Conservation (phyloP, 2,329 filamentous ascomycete species). For the Talaromyces rugulosus region DNA sequence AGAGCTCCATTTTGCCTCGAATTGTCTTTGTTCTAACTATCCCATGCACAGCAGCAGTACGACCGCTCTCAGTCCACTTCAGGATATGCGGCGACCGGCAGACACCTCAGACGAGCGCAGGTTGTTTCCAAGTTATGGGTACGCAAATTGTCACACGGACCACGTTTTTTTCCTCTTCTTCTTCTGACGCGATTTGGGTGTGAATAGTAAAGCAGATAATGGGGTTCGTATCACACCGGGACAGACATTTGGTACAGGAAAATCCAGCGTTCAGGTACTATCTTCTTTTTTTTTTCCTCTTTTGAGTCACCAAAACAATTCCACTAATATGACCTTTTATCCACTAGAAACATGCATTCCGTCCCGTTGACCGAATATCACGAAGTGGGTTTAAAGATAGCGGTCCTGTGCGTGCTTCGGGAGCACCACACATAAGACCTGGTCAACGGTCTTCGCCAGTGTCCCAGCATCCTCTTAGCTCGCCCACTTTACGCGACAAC, state of each 20-base stretch:
- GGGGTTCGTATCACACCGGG: conserved; percentile 27
- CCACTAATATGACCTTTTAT: background rate
- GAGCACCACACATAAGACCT: conserved; percentile 13
- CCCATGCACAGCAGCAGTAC: conserved; percentile 13
- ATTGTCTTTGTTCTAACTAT: background rate
- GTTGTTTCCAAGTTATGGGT: conserved; percentile 19
- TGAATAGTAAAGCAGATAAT: conserved; percentile 15
- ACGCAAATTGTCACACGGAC: conserved; percentile 2
- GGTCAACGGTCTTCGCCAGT: background rate
- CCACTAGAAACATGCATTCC: conserved; percentile 11
- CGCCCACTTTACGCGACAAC: conserved; percentile 15
- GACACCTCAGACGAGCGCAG: conserved; percentile 19
- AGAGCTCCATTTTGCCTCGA: background rate
- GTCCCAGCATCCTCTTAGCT: conserved; percentile 11
- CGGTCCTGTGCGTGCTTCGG: conserved; percentile 28
- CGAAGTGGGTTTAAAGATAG: conserved; percentile 21
- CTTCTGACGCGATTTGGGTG: background rate
- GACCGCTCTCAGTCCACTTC: conserved; percentile 11
- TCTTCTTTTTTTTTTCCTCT: background rate
- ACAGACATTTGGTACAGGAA: conserved; percentile 18
- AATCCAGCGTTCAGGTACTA: conserved; percentile 7
- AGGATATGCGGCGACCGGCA: conserved; percentile 11
- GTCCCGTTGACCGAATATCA: background rate
- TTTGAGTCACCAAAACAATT: background rate
- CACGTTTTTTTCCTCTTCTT: background rate